Evolutionary conservation across 305 asterid genomes (phyloP).

Genomic region (Fraxinus angustifolia): DNA sequence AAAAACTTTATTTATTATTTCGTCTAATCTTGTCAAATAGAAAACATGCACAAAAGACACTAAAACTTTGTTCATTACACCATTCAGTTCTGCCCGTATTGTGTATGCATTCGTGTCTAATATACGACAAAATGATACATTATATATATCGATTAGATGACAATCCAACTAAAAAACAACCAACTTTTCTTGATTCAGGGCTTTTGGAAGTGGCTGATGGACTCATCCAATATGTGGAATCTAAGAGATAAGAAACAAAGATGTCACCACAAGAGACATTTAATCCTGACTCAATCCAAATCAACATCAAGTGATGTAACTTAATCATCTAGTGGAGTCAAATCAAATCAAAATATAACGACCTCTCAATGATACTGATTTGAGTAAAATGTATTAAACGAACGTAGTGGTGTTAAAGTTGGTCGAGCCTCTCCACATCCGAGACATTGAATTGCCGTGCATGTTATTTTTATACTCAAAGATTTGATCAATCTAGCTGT

Average conservation of each 20-base stretch:
- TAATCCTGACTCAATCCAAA: not conserved
- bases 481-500: not conserved
- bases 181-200: not conserved
- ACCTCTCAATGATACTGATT: not conserved
- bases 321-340: not conserved
- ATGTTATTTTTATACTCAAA: not conserved
- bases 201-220: conserved; percentile 1
- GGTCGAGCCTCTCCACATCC: not conserved
- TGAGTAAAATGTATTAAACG: not conserved
- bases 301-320: not conserved
- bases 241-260: not conserved
- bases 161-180: not conserved
- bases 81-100: not conserved
- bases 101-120: not conserved
- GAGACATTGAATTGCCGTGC: not conserved
- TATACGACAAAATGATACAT: not conserved
- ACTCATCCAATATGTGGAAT: not conserved
- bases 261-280: not conserved
- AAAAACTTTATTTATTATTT: conserved; percentile 29
- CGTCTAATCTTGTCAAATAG: not conserved
- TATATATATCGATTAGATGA: not conserved
- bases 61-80: not conserved
- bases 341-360: not conserved
- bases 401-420: not conserved
- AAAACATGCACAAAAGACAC: not conserved